A percentile compares a stretch with the other conserved stretches of the same genome.
phyloP scores from a whole-genome alignment of 495 filamentous ascomycete species.

The Penicillium arizonense region DNA sequence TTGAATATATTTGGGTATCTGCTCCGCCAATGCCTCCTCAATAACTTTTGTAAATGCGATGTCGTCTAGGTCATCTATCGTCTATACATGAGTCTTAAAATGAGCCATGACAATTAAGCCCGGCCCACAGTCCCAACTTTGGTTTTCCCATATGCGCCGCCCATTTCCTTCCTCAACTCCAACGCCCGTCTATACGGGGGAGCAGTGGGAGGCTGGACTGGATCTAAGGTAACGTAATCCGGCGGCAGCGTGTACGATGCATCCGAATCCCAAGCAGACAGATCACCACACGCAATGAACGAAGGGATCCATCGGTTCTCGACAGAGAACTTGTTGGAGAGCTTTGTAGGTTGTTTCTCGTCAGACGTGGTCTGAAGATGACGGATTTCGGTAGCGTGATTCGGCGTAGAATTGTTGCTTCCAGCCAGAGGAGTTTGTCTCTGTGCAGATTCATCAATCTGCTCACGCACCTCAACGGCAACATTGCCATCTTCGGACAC shows the following conservation, averaged over 20 bases:
- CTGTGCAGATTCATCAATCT: conserved; percentile 41
- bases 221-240: conserved; percentile 77
- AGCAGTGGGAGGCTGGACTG: conserved; percentile 93
- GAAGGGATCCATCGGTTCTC: conserved; percentile 79
- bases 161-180: conserved; percentile 73
- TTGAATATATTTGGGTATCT: conserved; percentile 9
- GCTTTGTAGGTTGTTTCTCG: conserved; percentile 24
- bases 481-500: conserved; percentile 58
- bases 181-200: conserved; percentile 91
- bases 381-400: conserved; percentile 22
- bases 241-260: conserved; percentile 84
- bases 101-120: conserved; percentile 18
- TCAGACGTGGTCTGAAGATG: conserved; percentile 30
- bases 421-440: conserved; percentile 14
- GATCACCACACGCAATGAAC: conserved; percentile 93
- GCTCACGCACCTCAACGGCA: conserved; percentile 56
- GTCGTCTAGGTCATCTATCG: conserved; percentile 11
- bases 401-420: background rate
- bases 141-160: conserved; percentile 82
- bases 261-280: conserved; percentile 93
- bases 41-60: conserved; percentile 7
- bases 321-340: conserved; percentile 30
- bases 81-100: conserved; percentile 9
- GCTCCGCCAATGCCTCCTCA: background rate
- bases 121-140: conserved; percentile 37